Percentiles rank a stretch among this genome's conserved stretches.
phyloP scores from a whole-genome alignment of 2,329 filamentous ascomycete species.

The Fusarium sp. region DNA sequence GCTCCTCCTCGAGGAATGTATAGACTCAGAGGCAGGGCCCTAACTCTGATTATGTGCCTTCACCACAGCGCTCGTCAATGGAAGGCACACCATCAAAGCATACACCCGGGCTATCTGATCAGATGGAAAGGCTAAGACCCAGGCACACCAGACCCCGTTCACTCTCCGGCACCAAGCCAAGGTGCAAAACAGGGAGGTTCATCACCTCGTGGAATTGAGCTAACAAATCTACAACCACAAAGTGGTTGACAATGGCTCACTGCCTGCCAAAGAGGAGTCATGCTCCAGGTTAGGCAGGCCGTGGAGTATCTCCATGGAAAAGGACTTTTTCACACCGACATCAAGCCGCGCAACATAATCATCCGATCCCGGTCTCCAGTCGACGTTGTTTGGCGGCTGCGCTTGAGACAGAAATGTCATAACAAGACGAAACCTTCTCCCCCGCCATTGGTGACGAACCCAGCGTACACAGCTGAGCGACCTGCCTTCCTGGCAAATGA shows the following conservation, averaged over 20 bases:
- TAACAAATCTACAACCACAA: background rate
- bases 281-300: slow-evolving; percentile 38
- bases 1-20: too few relatives aligned
- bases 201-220: background rate
- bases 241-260: background rate
- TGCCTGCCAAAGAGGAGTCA: background rate
- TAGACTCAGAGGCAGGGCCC: too few relatives aligned
- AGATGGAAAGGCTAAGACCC: too few relatives aligned
- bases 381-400: slow-evolving; percentile 45
- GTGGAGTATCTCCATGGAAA: slow-evolving; percentile 42
- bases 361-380: slow-evolving; percentile 42
- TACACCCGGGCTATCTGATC: too few relatives aligned
- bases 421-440: background rate
- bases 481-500: background rate
- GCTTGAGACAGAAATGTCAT: slow-evolving; percentile 17
- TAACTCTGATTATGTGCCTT: too few relatives aligned
- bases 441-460: background rate
- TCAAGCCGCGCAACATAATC: slow-evolving; percentile 48
- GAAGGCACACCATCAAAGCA: too few relatives aligned
- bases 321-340: slow-evolving; percentile 42
- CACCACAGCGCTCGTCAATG: too few relatives aligned
- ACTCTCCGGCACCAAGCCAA: background rate
- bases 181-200: background rate
- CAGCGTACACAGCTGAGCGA: too few relatives aligned
- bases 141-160: too few relatives aligned